These are phyloP conservation scores for Xylaria sp. DNA, from an alignment of 2,329 filamentous ascomycete genomes.

Conservation along the genomic window DNA sequence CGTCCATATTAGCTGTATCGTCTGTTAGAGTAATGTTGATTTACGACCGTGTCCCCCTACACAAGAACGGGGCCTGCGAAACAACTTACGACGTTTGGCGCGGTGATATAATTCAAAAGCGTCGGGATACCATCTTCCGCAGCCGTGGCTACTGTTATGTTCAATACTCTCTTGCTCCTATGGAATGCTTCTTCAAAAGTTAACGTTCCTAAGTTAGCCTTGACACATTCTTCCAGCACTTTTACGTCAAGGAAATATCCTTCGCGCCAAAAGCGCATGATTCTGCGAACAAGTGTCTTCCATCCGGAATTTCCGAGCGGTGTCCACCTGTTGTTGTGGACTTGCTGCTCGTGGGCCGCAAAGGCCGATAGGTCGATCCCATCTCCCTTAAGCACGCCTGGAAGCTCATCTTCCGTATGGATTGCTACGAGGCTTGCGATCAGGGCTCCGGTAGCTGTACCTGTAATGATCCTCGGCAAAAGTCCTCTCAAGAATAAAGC, in stretches of 20 bases:
- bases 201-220: conserved; percentile 85
- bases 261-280: conserved; percentile 75
- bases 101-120: conserved; percentile 90
- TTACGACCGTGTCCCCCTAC: neutral
- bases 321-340: conserved; percentile 48
- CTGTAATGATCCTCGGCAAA: conserved; percentile 89
- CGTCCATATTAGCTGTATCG: conserved; percentile 78
- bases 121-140: conserved; percentile 81
- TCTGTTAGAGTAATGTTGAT: conserved; percentile 38
- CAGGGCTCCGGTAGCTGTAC: conserved; percentile 88
- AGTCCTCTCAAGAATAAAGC: conserved; percentile 83
- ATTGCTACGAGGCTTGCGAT: conserved; percentile 90
- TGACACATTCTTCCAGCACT: conserved; percentile 84
- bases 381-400: conserved; percentile 79
- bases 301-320: conserved; percentile 58
- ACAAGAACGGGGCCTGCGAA: neutral
- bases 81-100: conserved; percentile 84
- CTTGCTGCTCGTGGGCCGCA: conserved; percentile 55
- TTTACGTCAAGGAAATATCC: conserved; percentile 87
- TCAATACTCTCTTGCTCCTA: conserved; percentile 85
- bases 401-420: conserved; percentile 86
- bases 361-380: conserved; percentile 88
- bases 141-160: conserved; percentile 87
- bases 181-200: conserved; percentile 95
- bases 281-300: conserved; percentile 73